Evolutionary conservation across 202 grass and related monocot species (phyloP).

Genomic region (Cymbopogon flexuosus): DNA sequence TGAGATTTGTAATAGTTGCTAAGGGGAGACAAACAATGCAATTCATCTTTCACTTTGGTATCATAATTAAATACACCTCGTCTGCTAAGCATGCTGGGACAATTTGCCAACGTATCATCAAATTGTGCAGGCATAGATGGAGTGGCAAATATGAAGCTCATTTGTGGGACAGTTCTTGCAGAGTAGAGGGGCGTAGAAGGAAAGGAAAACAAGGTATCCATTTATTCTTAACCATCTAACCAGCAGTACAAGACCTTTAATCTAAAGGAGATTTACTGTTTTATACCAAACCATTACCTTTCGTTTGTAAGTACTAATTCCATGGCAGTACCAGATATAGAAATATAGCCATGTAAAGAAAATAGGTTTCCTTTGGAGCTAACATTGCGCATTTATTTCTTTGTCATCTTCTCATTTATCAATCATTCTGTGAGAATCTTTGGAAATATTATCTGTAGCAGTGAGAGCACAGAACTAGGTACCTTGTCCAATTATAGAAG

Average conservation of each 20-base stretch:
- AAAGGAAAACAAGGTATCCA: constrained; percentile 65
- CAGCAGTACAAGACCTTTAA: not conserved
- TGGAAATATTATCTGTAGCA: not conserved
- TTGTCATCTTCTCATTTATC: not conserved
- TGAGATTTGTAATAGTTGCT: not conserved
- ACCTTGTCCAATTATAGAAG: not conserved
- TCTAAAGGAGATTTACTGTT: not conserved
- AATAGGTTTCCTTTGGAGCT: not conserved
- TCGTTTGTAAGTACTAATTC: not conserved
- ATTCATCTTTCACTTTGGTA: not conserved
- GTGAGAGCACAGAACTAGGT: not conserved
- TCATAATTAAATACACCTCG: not conserved
- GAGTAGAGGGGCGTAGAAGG: constrained; percentile 61
- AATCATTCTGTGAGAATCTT: not conserved
- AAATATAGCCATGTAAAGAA: not conserved
- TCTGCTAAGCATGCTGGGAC: not conserved
- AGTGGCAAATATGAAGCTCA: constrained; percentile 92
- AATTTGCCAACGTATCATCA: constrained; percentile 8
- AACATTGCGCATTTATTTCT: not conserved
- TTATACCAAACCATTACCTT: not conserved
- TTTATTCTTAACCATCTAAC: constrained; percentile 15
- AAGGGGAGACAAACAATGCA: not conserved
- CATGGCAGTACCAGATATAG: not conserved
- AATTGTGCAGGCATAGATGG: constrained; percentile 76
- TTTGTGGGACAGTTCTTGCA: constrained; percentile 81